Base-by-base conservation (phyloP, 495 filamentous ascomycete species). In the Lophiotrema nucula region DNA sequence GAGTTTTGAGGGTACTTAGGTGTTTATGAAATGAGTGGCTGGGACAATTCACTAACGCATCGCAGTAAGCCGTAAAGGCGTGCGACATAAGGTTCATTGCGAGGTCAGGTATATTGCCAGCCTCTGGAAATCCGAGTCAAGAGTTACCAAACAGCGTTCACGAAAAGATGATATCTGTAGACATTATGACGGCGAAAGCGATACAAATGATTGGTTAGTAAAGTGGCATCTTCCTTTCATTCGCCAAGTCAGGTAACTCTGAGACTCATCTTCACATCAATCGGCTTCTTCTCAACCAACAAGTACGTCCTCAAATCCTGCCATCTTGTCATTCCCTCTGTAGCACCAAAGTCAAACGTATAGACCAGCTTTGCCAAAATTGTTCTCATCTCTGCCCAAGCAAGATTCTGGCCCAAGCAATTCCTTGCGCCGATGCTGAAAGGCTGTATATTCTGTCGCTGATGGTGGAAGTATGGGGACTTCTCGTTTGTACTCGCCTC, bases 371-470 rank as follows among this genome's bases (percentile, higher is more conserved):
- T 41, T 11, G 28, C 47, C 2, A 58, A 21, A n/a, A 53, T 45
- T 12, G 37, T 4, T 11, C 47, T 12, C 55, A 58, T 41, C 39
- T 58, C 55, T 4, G 31, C 47, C 31, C 35, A 53, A 4, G 55
- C 55, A 12, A 58, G 31, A 4, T 22, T 3, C 37, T 53, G 3
- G 13, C 55, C 55, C 13, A 58, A 2, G 28, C 55, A 58, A 22
- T 12, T 19, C 2, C 55, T 47, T 21, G 35, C 31, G 2, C 55
- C 55, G 3, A 53, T 5, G 22, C 24, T 15, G 37, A 58, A 58
- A 10, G 55, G 4, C 18, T 49, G 23, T 12, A 49, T 27, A 21
- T 15, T 26, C 4, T n/a, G 15, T 16, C 22, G 8, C 19, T 45
- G 10, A 25, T 54, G 37, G 39, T 27, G 25, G 38, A n/a, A 25